Base-by-base conservation (phyloP, 108 stramenopile species). In the Skeletonema costatum region DNA sequence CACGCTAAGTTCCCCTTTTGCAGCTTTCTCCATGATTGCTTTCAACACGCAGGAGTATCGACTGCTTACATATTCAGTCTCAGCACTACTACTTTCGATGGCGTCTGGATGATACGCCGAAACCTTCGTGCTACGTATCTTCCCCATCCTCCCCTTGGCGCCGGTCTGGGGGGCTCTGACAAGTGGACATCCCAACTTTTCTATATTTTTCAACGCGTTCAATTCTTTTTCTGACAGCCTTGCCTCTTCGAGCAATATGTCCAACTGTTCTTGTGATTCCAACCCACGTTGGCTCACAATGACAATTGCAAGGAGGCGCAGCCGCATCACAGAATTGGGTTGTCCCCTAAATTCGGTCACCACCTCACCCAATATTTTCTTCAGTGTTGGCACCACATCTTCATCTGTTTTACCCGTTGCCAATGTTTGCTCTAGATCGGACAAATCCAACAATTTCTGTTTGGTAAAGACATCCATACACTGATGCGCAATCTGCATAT, bases 361-460 rank as follows among this genome's bases (percentile, higher is more conserved):
- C 32, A 89, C 85, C 21, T 79, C 71, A 46, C 90, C 85, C 12
- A 97, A 76, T 48, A 97, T 61, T 39, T 93, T 89, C 8, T 72
- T 42, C 6, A 88, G 41, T 66, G 92, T 93, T 8, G 89, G 89
- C 14, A 73, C 75, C 12, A 77, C 48, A 5, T 92, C 96, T 31
- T 97, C 94, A 14, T 94, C 94, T 68, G 92, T 93, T 66, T 90
- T 83, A 14, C 97, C 97, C 31, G 98, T 98, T 12, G 96, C 92
- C 33, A 97, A 70, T 19, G 97, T 96, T 79, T 98, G 98, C 68
- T 98, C 98, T 33, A 98, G 64, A n/a, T 96, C 89, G 10, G 87
- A 82, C 41, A 96, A 72, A 16, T 95, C 95, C 75, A 97, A 61
- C 46, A 98, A 83, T 14, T 83, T 68, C 38, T 81, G 70, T 17